Base-by-base conservation (phyloP, 495 filamentous ascomycete species). In the Viridothelium virens region DNA sequence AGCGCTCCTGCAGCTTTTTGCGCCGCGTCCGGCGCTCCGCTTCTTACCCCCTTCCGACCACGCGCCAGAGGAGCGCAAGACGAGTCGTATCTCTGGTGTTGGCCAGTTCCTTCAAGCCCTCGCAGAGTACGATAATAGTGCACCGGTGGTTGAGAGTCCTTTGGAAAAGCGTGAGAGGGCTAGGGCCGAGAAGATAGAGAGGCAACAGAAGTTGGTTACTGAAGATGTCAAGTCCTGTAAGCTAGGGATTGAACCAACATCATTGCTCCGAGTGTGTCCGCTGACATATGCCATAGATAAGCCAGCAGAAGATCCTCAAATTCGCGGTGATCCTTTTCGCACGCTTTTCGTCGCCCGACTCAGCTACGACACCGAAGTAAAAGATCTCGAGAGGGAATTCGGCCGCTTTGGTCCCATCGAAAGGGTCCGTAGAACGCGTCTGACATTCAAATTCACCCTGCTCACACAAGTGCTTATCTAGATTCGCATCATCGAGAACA, bases 401-500 rank as follows among this genome's bases (percentile, higher is more conserved):
- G 89, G 90, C 11, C 88, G 94, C 31, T 98, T 90, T 77, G 94
- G 94, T 6, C 90, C 93, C 9, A 94, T 98, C 78, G 93, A 97
- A 74, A 85, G 94, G 72, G 91, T 96, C 80, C 69, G 84, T 76
- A 61, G 4, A 37, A 37, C 39, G 11, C 3, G 7, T 10, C 25
- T 14, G 7, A 34, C 10, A 14, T 9, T 2, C 25, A 25, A 1
- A 34, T 10, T 63, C 18, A 39, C 12, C 63, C 18, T 9, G 34
- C 50, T 66, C 65, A 47, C 53, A 4, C 38, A 63, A 71, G 2
- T 65, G 25, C 47, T 0, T 31, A 7, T 34, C 38, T 71, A 96
- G 91, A 96, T 97, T 74, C 90, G 93, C 62, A 89, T 96, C 71
- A 86, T 97, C 67, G 83, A 74, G 41, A 84, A 90, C 71, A 84